phyloP scores from a whole-genome alignment of 176 grass and related monocot species.

The Raddia guianensis region DNA sequence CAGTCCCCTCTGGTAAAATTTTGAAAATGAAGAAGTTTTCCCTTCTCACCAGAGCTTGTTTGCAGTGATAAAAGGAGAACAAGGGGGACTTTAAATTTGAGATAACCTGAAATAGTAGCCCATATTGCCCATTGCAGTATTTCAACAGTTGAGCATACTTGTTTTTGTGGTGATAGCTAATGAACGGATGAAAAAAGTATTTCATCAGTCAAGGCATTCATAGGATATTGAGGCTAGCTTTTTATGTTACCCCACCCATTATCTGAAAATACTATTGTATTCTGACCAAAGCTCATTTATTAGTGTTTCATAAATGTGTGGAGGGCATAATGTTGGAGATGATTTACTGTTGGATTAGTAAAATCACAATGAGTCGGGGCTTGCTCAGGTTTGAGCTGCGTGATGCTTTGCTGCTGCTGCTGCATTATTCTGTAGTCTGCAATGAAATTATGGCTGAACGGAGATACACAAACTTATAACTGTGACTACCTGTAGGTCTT shows the following conservation, averaged over 20 bases:
- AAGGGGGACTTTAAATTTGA: neutral
- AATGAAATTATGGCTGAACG: slow-evolving; percentile 1
- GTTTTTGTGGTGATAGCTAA: neutral
- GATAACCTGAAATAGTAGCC: neutral
- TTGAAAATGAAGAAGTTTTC: too few species aligned
- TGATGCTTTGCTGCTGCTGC: slow-evolving; percentile 20
- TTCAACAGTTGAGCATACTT: neutral
- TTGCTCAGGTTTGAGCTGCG: neutral
- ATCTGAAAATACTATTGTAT: neutral
- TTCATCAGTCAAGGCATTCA: neutral
- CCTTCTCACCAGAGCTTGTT: neutral
- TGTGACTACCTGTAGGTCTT: neutral
- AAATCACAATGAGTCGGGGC: neutral
- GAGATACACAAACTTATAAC: neutral
- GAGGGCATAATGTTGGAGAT: neutral
- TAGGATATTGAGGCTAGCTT: neutral
- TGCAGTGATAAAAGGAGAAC: neutral
- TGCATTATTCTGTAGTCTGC: neutral
- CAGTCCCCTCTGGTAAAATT: too few species aligned
- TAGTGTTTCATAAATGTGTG: slow-evolving; percentile 6
- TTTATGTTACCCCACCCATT: neutral
- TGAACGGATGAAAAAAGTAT: neutral
- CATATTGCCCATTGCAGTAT: neutral
- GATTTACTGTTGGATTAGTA: neutral
- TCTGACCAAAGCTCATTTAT: neutral